Conservation (phyloP, 352 stramenopile species). For the Lagenidium giganteum region DNA sequence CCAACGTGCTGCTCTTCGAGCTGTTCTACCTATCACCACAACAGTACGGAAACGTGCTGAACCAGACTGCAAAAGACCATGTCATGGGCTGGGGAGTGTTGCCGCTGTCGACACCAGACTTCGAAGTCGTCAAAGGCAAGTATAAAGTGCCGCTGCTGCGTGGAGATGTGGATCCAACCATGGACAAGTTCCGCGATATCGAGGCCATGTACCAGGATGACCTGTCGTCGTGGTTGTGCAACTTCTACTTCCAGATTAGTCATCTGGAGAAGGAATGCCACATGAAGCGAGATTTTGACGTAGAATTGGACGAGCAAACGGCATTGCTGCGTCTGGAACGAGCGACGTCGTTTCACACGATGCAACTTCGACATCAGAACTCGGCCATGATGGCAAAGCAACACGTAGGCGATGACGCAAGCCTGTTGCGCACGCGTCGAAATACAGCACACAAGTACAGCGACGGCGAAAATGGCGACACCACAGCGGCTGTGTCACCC, state of each 20-base stretch:
- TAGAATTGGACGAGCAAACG: constrained; percentile 45
- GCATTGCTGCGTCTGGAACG: constrained; percentile 24
- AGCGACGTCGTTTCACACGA: no score
- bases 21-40: constrained; percentile 27
- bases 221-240: constrained; percentile 85
- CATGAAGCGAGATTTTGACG: constrained; percentile 26
- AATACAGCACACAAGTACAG: no score
- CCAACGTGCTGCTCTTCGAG: constrained; percentile 51
- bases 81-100: constrained; percentile 85
- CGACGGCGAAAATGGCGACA: no score
- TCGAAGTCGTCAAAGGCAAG: constrained; percentile 59
- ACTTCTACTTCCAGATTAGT: constrained; percentile 83
- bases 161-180: constrained; percentile 77
- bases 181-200: constrained; percentile 71
- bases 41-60: constrained; percentile 3
- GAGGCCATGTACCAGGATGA: constrained; percentile 62
- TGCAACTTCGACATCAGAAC: no score
- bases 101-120: constrained; percentile 62
- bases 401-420: no score
- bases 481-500: no score
- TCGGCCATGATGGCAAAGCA: no score
- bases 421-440: no score
- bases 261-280: constrained; percentile 33
- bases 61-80: constrained; percentile 26
- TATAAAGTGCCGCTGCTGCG: constrained; percentile 82